Evolutionary conservation across 257 asterid genomes (phyloP).

Genomic region (Solanum rostratum): DNA sequence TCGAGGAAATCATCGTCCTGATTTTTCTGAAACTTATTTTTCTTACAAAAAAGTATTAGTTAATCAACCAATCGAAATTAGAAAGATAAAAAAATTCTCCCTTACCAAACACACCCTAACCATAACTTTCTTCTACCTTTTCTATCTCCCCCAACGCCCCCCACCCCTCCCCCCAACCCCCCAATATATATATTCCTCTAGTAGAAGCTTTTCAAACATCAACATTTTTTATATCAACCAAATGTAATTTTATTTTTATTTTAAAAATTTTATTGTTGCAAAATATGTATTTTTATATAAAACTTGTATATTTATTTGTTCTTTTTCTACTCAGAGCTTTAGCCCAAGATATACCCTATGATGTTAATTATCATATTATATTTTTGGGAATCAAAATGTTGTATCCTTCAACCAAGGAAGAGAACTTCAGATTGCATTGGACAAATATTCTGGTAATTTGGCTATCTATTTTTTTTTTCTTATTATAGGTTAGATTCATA

Average conservation of each 20-base stretch:
- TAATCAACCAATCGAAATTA: neutral
- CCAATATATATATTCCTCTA: neutral
- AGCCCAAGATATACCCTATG: constrained; percentile 9
- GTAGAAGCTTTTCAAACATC: neutral
- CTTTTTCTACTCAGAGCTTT: neutral
- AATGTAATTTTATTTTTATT: neutral
- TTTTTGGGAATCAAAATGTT: constrained; percentile 42
- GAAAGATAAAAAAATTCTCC: neutral
- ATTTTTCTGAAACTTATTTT: neutral
- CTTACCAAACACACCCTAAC: neutral
- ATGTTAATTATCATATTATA: constrained; percentile 20
- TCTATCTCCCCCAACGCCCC: too few species aligned
- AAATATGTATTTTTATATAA: neutral
- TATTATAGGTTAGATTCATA: too few species aligned
- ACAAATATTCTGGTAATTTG: constrained; percentile 30
- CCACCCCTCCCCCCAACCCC: too few species aligned
- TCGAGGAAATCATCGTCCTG: neutral
- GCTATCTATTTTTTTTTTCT: neutral
- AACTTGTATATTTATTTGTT: neutral
- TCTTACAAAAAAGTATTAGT: neutral
- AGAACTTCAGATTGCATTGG: constrained; percentile 45
- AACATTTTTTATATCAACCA: neutral
- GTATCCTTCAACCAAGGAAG: constrained; percentile 20
- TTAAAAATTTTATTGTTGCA: neutral
- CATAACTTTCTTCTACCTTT: neutral